A percentile compares a stretch with the other conserved stretches of the same genome.
Evolutionary conservation across 2,329 filamentous ascomycete species (phyloP).

Genomic region (Coleophoma crateriformis): DNA sequence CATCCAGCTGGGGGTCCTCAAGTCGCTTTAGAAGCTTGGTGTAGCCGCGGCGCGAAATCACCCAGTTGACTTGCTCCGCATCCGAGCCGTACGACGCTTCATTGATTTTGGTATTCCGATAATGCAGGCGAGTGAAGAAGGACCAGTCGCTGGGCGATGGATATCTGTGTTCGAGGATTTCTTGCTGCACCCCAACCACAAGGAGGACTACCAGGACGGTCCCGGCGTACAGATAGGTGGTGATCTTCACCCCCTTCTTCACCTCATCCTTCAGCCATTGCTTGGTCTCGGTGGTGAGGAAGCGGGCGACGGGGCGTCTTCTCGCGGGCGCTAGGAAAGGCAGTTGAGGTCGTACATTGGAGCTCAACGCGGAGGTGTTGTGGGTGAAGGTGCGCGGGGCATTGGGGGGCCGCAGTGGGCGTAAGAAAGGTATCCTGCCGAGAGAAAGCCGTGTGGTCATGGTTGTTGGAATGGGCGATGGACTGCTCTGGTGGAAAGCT

Average conservation of each 20-base stretch:
- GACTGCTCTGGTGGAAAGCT: too few species aligned
- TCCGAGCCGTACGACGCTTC: constrained; percentile 12
- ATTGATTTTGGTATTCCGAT: constrained; percentile 45
- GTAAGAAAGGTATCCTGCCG: constrained; percentile 33
- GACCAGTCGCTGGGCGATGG: constrained; percentile 82
- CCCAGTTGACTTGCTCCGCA: constrained; percentile 50
- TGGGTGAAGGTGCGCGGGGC: constrained; percentile 49
- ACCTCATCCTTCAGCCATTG: constrained; percentile 66
- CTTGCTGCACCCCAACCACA: constrained; percentile 63
- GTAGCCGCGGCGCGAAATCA: constrained; percentile 55
- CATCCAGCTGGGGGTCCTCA: constrained; percentile 65
- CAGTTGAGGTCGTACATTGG: constrained; percentile 53
- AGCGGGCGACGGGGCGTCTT: constrained; percentile 46
- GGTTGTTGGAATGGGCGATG: too few species aligned
- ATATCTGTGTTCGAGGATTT: constrained; percentile 67
- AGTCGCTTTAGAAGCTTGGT: constrained; percentile 57
- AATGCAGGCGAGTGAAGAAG: constrained; percentile 61
- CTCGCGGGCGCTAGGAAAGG: constrained; percentile 50
- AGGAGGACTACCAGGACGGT: constrained; percentile 54
- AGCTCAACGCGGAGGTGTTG: constrained; percentile 35
- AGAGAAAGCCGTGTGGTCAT: constrained; percentile 27
- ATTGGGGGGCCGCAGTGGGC: constrained; percentile 30
- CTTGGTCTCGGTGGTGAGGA: constrained; percentile 74
- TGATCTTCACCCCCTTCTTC: constrained; percentile 63
- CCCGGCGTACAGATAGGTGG: constrained; percentile 58